Base-by-base conservation (phyloP, 495 filamentous ascomycete species). In the Xylaria cubensis region DNA sequence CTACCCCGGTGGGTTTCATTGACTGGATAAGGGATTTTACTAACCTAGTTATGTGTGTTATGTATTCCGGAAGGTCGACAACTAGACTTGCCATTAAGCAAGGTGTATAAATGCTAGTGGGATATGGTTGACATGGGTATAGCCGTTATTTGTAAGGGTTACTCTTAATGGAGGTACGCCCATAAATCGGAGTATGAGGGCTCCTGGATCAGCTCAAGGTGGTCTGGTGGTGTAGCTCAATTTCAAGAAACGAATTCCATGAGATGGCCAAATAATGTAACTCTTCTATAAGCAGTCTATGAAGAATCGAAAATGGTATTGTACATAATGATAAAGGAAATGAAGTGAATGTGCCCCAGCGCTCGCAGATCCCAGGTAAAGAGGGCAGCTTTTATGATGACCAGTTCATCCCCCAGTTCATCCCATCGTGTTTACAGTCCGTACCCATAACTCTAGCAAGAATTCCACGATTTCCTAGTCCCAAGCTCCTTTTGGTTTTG, bases 241-340 rank as follows among this genome's bases (percentile, higher is more conserved):
- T 46, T 19, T 9, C n/a, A 50, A 65, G 26, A 50, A 48, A 46
- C 1, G 13, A 12, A 32, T 17, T 1, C 44, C 2, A 24, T 67
- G 24, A 67, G 42, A 29, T 42, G 48, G 21, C 19, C 17, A 48
- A 69, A 48, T 29, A n/a, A n/a, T 62, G 67, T 48, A 62, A 29
- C 19, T 59, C 66, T 69, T 69, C 67, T 69, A 59, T 69, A 69
- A 59, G 24, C 26, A 48, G 39, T 69, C 67, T 69, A 69, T 69
- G 41, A 34, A 50, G 56, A 69, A 69, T 41, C 3, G 59, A 65
- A 65, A 64, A 26, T n/a, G 13, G 7, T 71, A 48, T 56, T 64
- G 69, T 41, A 69, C 55, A 69, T 12, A 51, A 59, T 61, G 41
- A 69, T 39, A 69, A 62, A 48, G 26, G 55, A 69, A 69, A 69